Evolutionary conservation across 192 early-diverging fungal species (phyloP).

Genomic region (Chytriomyces sp.): DNA sequence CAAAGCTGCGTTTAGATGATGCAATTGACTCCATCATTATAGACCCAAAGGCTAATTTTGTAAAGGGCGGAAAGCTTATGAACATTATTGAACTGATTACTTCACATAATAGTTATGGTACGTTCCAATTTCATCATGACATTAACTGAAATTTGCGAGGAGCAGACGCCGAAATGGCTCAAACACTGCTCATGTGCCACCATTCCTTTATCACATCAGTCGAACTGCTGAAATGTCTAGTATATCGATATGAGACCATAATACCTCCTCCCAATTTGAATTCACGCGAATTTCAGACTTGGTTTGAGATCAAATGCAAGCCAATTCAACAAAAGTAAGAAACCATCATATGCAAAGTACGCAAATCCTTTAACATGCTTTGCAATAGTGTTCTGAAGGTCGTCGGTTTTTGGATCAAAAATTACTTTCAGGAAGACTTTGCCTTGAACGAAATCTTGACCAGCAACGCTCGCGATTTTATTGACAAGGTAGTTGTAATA

Average conservation of each 20-base stretch:
- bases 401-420: conserved; percentile 46
- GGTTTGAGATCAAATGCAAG: conserved; percentile 48
- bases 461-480: conserved; percentile 51
- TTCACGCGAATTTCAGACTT: conserved; percentile 43
- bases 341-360: background rate
- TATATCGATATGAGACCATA: conserved; percentile 44
- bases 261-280: conserved; percentile 47
- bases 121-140: background rate
- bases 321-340: conserved; percentile 46
- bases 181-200: conserved; percentile 53
- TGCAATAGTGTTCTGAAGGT: conserved; percentile 41
- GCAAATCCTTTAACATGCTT: conserved; percentile 1
- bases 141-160: background rate
- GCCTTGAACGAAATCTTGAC: conserved; percentile 40
- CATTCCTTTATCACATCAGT: conserved; percentile 60
- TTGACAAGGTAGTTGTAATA: conserved; percentile 34
- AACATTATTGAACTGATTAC: conserved; percentile 52
- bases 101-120: conserved; percentile 40
- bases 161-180: conserved; percentile 45
- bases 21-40: conserved; percentile 40
- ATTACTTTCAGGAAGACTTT: conserved; percentile 60
- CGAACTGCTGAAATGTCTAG: conserved; percentile 48
- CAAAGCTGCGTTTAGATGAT: conserved; percentile 35
- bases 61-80: conserved; percentile 47
- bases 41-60: conserved; percentile 20